A percentile compares a stretch with the other conserved stretches of the same genome.
Conservation (phyloP, 164 flowering plant genomes). For the Euptelea pleiosperma region DNA sequence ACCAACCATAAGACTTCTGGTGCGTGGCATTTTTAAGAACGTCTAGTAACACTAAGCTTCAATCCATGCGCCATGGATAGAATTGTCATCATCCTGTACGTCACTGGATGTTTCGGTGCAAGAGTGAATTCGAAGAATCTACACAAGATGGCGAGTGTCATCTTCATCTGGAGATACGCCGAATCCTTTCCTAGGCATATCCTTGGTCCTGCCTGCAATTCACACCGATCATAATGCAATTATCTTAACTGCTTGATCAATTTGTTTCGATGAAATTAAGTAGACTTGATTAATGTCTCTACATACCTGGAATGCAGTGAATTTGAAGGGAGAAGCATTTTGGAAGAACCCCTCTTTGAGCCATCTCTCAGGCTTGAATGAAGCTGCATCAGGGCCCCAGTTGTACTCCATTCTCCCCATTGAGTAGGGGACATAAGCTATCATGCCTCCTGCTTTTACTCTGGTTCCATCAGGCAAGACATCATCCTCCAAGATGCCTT, state of each 20-base stretch:
- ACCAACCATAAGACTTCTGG: too few species aligned
- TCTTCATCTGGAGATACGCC: slow-evolving; percentile 94
- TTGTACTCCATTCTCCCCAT: slow-evolving; percentile 97
- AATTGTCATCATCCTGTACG: slow-evolving; percentile 89
- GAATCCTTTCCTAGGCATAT: slow-evolving; percentile 96
- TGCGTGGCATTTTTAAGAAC: too few species aligned
- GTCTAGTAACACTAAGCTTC: slow-evolving; percentile 47
- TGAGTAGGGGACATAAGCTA: slow-evolving; percentile 89
- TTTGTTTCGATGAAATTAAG: too few species aligned
- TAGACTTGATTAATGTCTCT: neutral
- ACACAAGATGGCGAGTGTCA: slow-evolving; percentile 81
- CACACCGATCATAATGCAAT: too few species aligned
- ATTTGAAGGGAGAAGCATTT: slow-evolving; percentile 83
- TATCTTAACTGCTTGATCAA: too few species aligned
- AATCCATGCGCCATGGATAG: slow-evolving; percentile 82
- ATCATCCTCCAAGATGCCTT: slow-evolving; percentile 80
- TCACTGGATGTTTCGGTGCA: slow-evolving; percentile 57
- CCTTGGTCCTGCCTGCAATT: slow-evolving; percentile 86
- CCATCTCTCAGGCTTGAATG: slow-evolving; percentile 88
- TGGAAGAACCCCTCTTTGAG: slow-evolving; percentile 76
- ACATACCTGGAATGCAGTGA: slow-evolving; percentile 95
- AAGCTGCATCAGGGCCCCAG: slow-evolving; percentile 84
- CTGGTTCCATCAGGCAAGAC: slow-evolving; percentile 86
- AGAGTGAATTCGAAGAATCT: slow-evolving; percentile 65
- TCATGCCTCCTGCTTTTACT: slow-evolving; percentile 89